These are phyloP conservation scores for Colletotrichum lini DNA, from an alignment of 2,329 filamentous ascomycete species.

Conservation along the genomic window DNA sequence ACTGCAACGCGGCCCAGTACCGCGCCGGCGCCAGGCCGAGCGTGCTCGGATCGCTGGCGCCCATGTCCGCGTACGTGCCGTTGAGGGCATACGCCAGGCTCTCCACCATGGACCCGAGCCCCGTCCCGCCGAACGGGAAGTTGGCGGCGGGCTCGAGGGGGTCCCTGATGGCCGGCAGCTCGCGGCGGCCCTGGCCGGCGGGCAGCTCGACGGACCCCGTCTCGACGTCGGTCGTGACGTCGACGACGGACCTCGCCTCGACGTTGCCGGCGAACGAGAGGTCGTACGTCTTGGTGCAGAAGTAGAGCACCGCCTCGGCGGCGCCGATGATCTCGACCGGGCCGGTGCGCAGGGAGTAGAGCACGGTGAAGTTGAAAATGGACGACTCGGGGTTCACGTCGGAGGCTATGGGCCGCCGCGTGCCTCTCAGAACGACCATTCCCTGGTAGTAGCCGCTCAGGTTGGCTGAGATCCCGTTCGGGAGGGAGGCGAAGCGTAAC, in stretches of 20 bases:
- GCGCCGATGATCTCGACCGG: slow-evolving; percentile 13
- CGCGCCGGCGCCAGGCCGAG: slow-evolving; percentile 19
- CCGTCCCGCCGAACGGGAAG: slow-evolving; percentile 1
- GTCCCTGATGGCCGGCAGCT: slow-evolving; percentile 15
- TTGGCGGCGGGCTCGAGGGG: background rate
- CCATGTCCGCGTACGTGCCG: slow-evolving; percentile 2
- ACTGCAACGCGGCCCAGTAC: background rate
- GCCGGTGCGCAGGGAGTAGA: slow-evolving; percentile 5
- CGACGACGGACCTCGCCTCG: slow-evolving; percentile 6
- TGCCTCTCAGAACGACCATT: background rate
- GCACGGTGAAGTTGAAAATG: slow-evolving; percentile 29
- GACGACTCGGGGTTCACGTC: slow-evolving; percentile 9
- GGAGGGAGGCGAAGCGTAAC: background rate
- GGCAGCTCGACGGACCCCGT: slow-evolving; percentile 16
- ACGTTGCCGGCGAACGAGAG: slow-evolving; percentile 25
- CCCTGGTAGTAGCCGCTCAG: background rate
- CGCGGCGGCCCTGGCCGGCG: background rate
- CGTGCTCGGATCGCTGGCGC: background rate
- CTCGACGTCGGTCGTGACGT: slow-evolving; percentile 6
- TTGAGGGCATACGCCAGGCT: slow-evolving; percentile 6
- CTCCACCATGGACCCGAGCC: background rate
- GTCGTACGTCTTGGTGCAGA: slow-evolving; percentile 40
- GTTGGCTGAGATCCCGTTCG: background rate
- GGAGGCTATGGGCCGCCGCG: background rate
- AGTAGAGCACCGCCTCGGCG: slow-evolving; percentile 38